A percentile compares a stretch with the other conserved stretches of the same genome.
These are phyloP conservation scores for Fusarium duplospermum DNA, from an alignment of 2,329 filamentous ascomycete genomes.

Conservation along the genomic window DNA sequence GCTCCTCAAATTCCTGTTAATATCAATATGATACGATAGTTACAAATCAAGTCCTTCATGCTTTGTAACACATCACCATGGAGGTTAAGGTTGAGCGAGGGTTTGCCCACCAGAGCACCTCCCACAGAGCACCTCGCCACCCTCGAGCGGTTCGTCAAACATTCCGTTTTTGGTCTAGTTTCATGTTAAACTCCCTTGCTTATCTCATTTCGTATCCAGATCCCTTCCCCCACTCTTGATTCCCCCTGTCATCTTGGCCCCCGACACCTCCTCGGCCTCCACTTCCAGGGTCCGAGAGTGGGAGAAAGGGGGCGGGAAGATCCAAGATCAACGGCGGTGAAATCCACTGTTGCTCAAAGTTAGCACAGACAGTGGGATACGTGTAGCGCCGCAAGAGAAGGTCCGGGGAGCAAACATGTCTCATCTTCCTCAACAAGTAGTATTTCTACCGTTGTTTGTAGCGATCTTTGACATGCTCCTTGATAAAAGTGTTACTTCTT, in stretches of 20 bases:
- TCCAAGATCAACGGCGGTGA: neutral
- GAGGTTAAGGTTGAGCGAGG: neutral
- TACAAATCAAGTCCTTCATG: neutral
- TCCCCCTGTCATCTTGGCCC: neutral
- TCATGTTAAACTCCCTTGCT: neutral
- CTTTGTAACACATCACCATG: neutral
- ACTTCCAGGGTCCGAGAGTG: neutral
- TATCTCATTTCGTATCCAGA: neutral
- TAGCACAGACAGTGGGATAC: neutral
- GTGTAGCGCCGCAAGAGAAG: neutral
- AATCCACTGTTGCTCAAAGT: neutral
- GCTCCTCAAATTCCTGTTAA: neutral
- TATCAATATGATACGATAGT: neutral
- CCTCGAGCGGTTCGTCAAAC: neutral
- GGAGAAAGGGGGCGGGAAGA: neutral
- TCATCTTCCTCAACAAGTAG: neutral
- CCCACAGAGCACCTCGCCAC: neutral
- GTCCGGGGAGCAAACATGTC: neutral
- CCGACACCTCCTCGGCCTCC: neutral
- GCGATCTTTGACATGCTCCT: neutral
- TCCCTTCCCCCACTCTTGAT: conserved; percentile 1
- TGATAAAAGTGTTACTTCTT: neutral
- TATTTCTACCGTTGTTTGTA: neutral
- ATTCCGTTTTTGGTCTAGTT: conserved; percentile 38
- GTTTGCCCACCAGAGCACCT: neutral